Base-by-base conservation (phyloP, 2,329 filamentous ascomycete genomes). In the Neophaeococcomyces aloes region DNA sequence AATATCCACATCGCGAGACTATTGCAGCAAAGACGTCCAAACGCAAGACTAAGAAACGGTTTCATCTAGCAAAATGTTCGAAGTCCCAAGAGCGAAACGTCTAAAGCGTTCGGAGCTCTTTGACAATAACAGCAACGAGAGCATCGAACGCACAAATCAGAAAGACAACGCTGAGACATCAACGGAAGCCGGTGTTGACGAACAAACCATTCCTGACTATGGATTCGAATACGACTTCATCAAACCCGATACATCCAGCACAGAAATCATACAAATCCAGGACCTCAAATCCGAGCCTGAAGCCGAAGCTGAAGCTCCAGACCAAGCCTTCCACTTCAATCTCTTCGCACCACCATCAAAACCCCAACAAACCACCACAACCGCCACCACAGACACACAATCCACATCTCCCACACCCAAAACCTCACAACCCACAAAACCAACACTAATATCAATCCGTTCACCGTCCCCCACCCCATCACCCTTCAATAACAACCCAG, bases 181-280 rank as follows among this genome's bases (percentile, higher is more conserved):
- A 15, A 15, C 13, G 15, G 38, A 32, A 10, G 25, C 32, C 4
- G 33, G 32, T 27, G 14, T 33, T 2, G 39, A 11, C 7, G 27
- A 30, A 21, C 14, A 45, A 32, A n/a, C n/a, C 3, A 19, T 30
- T 2, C 23, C 31, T 13, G 33, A 45, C 13, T 54, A 54, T 33
- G 50, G 52, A 18, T 54, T 54, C 42, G 45, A 52, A 18, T 54
- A 54, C 37, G 52, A 54, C 17, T 51, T 53, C 38, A 45, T 54
- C 21, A 25, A 48, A 6, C 45, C 29, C 37, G 7, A 29, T n/a
- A 7, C n/a, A 13, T 18, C 33, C 23, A 32, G 13, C 37, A 27
- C 11, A 35, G 27, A 30, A 11, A 29, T 29, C 37, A 32, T 15
- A 7, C 23, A 31, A 42, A n/a, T n/a, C n/a, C n/a, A n/a, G n/a